phyloP scores from a whole-genome alignment of 78 protist genomes.

The Chrysochromulina tobinii region DNA sequence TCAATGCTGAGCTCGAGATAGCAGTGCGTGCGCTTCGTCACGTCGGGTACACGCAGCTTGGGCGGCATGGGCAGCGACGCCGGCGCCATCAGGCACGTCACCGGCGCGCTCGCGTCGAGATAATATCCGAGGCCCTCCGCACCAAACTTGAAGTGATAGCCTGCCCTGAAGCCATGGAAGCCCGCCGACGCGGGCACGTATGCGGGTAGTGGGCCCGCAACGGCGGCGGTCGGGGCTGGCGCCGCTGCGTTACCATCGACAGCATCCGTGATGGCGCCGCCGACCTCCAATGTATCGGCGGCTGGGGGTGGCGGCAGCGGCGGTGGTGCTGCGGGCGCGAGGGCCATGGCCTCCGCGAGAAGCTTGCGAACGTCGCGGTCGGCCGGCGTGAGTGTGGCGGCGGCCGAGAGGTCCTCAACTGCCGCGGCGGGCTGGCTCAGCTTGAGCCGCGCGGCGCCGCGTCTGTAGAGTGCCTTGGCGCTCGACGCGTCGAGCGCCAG shows the following conservation, averaged over 20 bases:
- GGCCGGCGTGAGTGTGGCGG: not conserved
- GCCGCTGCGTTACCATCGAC: too few relatives aligned
- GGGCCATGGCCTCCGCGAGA: not conserved
- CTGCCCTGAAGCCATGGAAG: too few relatives aligned
- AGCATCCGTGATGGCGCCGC: too few relatives aligned
- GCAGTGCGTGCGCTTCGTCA: not conserved
- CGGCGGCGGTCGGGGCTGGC: not conserved
- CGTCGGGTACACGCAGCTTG: not conserved
- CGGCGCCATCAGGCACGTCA: too few relatives aligned
- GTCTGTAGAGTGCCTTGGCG: not conserved
- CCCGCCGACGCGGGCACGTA: not conserved
- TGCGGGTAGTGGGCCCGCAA: not conserved
- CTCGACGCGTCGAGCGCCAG: not conserved
- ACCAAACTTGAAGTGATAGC: too few relatives aligned
- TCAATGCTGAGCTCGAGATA: not conserved
- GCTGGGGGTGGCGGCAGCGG: not conserved
- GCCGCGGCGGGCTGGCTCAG: not conserved
- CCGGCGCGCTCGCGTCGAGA: too few relatives aligned
- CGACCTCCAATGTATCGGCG: not conserved
- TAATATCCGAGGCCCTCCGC: too few relatives aligned
- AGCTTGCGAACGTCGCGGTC: not conserved
- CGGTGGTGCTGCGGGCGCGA: not conserved
- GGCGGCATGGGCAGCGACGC: not conserved
- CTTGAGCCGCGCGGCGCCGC: not conserved
- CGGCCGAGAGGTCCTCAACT: not conserved